A percentile compares a stretch with the other conserved stretches of the same genome.
Evolutionary conservation across 139 green algal genomes (phyloP).

Genomic region (Trebouxia sp.): DNA sequence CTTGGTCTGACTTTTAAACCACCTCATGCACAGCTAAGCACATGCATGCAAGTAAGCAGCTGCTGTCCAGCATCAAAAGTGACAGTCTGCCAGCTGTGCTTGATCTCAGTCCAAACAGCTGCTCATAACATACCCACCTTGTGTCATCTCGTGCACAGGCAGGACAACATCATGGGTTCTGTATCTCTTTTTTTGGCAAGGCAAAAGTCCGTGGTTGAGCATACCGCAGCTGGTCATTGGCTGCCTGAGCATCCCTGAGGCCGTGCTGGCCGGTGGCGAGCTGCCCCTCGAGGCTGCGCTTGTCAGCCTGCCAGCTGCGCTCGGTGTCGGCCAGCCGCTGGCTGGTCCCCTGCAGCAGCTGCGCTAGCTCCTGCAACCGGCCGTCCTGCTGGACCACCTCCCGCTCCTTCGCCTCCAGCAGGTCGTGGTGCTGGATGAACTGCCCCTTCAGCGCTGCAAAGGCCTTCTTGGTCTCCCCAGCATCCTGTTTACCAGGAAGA

Average conservation of each 20-base stretch:
- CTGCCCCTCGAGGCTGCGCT: conserved; percentile 33
- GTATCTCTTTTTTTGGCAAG: too few relatives aligned
- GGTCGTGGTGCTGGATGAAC: not conserved
- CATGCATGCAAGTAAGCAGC: too few relatives aligned
- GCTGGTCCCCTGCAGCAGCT: conserved; percentile 32
- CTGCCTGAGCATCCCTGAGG: not conserved
- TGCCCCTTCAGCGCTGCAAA: conserved; percentile 18
- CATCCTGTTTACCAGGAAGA: too few relatives aligned
- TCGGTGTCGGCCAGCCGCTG: conserved; percentile 14
- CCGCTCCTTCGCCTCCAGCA: conserved; percentile 14
- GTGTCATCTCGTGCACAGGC: too few relatives aligned
- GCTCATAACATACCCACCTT: too few relatives aligned
- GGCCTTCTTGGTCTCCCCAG: conserved; percentile 9
- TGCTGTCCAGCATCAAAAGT: too few relatives aligned
- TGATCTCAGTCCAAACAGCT: too few relatives aligned
- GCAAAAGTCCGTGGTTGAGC: too few relatives aligned
- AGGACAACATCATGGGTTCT: too few relatives aligned
- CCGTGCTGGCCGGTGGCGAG: not conserved
- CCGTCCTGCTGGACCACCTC: conserved; percentile 26
- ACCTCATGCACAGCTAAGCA: too few relatives aligned
- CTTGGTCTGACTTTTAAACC: too few relatives aligned
- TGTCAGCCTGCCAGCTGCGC: conserved; percentile 24
- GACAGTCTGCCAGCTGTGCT: too few relatives aligned
- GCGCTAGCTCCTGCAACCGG: conserved; percentile 32
- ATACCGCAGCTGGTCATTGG: not conserved